A percentile compares a stretch with the other conserved stretches of the same genome.
Conservation (phyloP, 1,284 basidiomycete genomes). For the Takashimella koratensis region DNA sequence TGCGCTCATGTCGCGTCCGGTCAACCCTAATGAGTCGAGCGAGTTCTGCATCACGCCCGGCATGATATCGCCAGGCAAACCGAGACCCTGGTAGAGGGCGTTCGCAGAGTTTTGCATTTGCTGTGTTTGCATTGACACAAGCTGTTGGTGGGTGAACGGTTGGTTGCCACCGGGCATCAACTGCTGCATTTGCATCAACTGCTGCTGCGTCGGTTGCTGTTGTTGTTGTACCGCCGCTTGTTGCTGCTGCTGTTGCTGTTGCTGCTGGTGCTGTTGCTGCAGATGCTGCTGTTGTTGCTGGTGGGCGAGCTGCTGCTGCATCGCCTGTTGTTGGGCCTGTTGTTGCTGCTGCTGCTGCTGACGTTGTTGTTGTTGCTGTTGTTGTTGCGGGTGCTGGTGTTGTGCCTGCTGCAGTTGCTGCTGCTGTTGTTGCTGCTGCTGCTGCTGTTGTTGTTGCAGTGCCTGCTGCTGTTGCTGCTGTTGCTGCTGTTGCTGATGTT, state of each 20-base stretch:
- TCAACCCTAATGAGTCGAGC: constrained; percentile 27
- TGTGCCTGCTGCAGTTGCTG: constrained; percentile 10
- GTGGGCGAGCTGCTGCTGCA: constrained; percentile 5
- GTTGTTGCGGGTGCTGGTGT: constrained; percentile 13
- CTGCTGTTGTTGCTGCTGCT: constrained; percentile 11
- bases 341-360: background rate
- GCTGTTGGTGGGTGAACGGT: constrained; percentile 7
- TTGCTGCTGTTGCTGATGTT: constrained; percentile 18
- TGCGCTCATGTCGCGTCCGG: constrained; percentile 28
- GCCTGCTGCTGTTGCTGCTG: constrained; percentile 12
- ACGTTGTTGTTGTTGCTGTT: constrained; percentile 10
- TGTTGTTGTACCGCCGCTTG: constrained; percentile 21
- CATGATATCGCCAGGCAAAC: constrained; percentile 32
- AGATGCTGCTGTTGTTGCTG: constrained; percentile 7
- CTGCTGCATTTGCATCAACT: constrained; percentile 22
- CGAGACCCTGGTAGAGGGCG: constrained; percentile 28
- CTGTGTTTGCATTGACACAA: constrained; percentile 10
- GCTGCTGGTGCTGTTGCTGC: constrained; percentile 13
- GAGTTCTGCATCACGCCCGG: constrained; percentile 32
- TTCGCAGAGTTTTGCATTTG: constrained; percentile 24
- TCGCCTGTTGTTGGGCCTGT: constrained; percentile 4
- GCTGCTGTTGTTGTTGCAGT: constrained; percentile 9
- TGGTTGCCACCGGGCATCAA: constrained; percentile 2
- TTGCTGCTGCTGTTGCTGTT: constrained; percentile 11
- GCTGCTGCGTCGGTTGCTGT: constrained; percentile 15